Percentiles rank a stretch among this genome's conserved stretches.
Conservation (phyloP, 148 eudicot species). For the Amaranthus palmeri region DNA sequence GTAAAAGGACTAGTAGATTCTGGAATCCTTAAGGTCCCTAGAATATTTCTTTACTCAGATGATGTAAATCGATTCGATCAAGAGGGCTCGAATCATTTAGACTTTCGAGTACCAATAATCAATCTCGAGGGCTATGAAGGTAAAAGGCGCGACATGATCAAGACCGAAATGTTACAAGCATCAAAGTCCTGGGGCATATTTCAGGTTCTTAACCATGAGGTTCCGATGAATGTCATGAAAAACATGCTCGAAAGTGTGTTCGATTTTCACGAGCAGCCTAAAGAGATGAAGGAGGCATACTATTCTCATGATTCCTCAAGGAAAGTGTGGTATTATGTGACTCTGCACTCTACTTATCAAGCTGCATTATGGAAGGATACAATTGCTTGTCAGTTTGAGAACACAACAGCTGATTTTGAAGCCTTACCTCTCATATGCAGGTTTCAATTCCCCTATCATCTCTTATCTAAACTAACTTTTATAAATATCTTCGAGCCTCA, state of each 20-base stretch:
- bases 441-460: conserved; percentile 7
- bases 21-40: conserved; percentile 33
- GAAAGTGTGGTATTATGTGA: conserved; percentile 28
- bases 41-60: conserved; percentile 23
- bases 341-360: conserved; percentile 9
- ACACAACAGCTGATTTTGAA: conserved; percentile 16
- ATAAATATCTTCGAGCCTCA: no score
- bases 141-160: conserved; percentile 20
- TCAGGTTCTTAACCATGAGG: conserved; percentile 47
- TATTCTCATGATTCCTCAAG: conserved; percentile 28
- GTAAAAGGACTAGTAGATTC: conserved; percentile 49
- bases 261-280: conserved; percentile 47
- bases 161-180: conserved; percentile 32
- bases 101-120: conserved; percentile 29
- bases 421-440: conserved; percentile 41
- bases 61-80: conserved; percentile 7
- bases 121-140: conserved; percentile 25
- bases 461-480: no score
- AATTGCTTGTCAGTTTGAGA: conserved; percentile 34
- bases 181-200: conserved; percentile 46
- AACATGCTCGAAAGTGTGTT: conserved; percentile 27
- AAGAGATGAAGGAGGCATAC: conserved; percentile 33
- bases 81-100: neutral
- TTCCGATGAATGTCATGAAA: conserved; percentile 28
- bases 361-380: conserved; percentile 46